Evolutionary conservation across 768 basidiomycete genomes (phyloP).

Genomic region (Pleurotus salmoneostramineus): DNA sequence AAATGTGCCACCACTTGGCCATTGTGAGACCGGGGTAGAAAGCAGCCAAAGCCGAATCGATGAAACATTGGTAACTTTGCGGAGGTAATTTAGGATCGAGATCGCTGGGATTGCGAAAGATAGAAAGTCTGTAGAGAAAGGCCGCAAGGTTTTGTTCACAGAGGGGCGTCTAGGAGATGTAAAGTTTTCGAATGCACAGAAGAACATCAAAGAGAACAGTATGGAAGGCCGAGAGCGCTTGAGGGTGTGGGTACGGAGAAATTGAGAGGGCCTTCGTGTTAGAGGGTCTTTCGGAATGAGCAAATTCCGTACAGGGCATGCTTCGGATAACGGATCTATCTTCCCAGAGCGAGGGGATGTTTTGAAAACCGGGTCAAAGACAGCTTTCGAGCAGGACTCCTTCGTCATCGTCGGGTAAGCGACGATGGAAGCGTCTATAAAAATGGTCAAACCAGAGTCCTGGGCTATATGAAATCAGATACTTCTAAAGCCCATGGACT

Average conservation of each 20-base stretch:
- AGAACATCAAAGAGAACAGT: background rate
- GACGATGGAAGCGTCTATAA: background rate
- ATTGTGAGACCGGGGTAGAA: slow-evolving; percentile 1
- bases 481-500: no score
- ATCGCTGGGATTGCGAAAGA: background rate
- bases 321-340: slow-evolving; percentile 8
- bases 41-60: slow-evolving; percentile 1
- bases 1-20: slow-evolving; percentile 1
- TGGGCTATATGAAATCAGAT: slow-evolving; percentile 1
- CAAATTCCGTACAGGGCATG: background rate
- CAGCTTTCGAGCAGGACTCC: background rate
- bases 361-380: background rate
- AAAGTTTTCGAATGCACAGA: background rate
- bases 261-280: slow-evolving; percentile 1
- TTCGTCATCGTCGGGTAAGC: slow-evolving; percentile 6
- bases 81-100: background rate
- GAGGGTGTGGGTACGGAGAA: slow-evolving; percentile 7
- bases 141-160: background rate
- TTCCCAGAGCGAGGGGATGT: background rate
- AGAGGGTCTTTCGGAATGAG: slow-evolving; percentile 3
- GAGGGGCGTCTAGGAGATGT: background rate
- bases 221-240: slow-evolving; percentile 3
- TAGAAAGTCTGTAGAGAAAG: slow-evolving; percentile 7
- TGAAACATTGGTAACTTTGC: background rate
- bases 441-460: background rate